phyloP scores from a whole-genome alignment of 2,329 filamentous ascomycete genomes.

The Hymenoscyphus scutula region DNA sequence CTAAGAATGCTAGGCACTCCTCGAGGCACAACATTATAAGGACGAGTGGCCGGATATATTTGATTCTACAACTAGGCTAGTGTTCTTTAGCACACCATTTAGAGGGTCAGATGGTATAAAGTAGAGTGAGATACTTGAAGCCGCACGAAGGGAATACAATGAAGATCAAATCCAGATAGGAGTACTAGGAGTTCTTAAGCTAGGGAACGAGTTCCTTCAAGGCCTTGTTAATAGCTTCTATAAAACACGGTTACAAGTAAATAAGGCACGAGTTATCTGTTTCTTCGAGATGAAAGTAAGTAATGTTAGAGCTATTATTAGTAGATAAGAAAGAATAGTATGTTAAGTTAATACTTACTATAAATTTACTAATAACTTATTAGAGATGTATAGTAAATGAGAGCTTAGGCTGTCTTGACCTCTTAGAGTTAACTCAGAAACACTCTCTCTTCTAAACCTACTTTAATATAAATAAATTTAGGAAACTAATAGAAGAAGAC shows the following conservation, averaged over 20 bases:
- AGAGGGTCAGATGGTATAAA: neutral
- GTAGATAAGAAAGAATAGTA: neutral
- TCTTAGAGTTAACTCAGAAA: neutral
- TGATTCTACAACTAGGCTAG: neutral
- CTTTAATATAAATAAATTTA: conserved; percentile 5
- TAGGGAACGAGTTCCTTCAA: conserved; percentile 5
- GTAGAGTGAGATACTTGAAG: conserved; percentile 4
- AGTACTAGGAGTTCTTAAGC: neutral
- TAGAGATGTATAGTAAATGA: conserved; percentile 5
- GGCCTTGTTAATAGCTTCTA: neutral
- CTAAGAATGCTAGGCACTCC: neutral
- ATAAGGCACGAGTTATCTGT: conserved; percentile 3
- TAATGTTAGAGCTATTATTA: conserved; percentile 2
- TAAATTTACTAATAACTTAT: neutral
- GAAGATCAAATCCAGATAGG: conserved; percentile 2
- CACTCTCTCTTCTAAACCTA: neutral
- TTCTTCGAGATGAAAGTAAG: neutral
- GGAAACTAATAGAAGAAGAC: neutral
- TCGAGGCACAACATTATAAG: neutral
- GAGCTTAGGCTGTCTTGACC: conserved; percentile 3
- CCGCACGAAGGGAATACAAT: neutral
- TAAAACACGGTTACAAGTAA: conserved; percentile 1
- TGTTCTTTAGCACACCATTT: conserved; percentile 2
- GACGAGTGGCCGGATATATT: neutral
- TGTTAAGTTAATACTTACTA: neutral